Conservation (phyloP, 257 asterid genomes). For the Gentiana straminea region DNA sequence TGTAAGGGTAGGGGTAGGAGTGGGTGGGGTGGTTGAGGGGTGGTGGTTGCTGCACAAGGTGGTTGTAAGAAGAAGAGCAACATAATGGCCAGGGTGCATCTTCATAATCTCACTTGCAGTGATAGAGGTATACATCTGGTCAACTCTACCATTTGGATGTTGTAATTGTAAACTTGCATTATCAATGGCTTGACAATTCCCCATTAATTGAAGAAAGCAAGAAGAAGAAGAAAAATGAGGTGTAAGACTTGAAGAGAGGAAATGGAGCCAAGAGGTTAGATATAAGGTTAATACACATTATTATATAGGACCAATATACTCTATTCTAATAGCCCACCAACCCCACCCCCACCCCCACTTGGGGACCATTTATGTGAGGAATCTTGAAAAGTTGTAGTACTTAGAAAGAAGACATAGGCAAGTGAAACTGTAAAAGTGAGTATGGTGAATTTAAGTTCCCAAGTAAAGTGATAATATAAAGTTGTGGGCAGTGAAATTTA, state of each 20-base stretch:
- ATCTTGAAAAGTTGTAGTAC: too few relatives aligned
- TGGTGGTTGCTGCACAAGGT: conserved; percentile 31
- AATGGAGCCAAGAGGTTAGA: conserved; percentile 5
- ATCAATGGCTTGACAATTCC: conserved; percentile 92
- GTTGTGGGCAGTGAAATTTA: too few relatives aligned
- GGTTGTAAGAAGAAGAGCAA: conserved; percentile 89
- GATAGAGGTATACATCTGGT: conserved; percentile 44
- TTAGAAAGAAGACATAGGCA: too few relatives aligned
- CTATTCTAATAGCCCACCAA: not conserved
- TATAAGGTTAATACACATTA: not conserved
- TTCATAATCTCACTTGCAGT: conserved; percentile 67
- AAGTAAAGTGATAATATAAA: too few relatives aligned
- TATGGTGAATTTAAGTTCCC: too few relatives aligned
- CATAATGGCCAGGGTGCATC: conserved; percentile 76
- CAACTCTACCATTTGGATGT: conserved; percentile 70
- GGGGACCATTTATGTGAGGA: too few relatives aligned
- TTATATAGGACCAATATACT: conserved; percentile 11
- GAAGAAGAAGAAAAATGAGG: conserved; percentile 2
- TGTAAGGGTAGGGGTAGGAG: conserved; percentile 12
- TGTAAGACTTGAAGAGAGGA: too few relatives aligned
- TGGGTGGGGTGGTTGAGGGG: conserved; percentile 23
- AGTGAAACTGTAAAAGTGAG: too few relatives aligned
- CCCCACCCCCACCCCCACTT: not conserved
- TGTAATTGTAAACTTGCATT: conserved; percentile 57
- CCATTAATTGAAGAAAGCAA: conserved; percentile 33